Evolutionary conservation across 306 rosid species (phyloP).

Genomic region (Rosa chinensis): DNA sequence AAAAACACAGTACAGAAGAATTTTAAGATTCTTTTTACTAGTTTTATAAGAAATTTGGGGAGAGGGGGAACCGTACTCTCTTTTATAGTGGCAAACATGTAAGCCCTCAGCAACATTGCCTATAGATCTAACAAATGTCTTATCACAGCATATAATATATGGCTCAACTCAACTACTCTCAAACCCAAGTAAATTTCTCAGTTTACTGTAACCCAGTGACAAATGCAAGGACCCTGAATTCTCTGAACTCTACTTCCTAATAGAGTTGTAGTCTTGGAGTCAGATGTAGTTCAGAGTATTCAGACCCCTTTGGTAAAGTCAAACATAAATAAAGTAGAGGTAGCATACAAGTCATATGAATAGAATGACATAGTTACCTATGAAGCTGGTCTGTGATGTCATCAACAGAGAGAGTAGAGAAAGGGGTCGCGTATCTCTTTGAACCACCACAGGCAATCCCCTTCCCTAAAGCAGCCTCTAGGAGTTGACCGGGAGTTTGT

Average conservation of each 20-base stretch:
- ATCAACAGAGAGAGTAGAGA: conserved; percentile 78
- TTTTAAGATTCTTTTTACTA: not conserved
- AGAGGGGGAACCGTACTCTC: not conserved
- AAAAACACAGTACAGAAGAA: not conserved
- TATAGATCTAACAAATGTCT: not conserved
- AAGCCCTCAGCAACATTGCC: not conserved
- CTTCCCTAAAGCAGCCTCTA: conserved; percentile 95
- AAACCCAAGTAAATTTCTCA: not conserved
- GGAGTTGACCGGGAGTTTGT: conserved; percentile 96
- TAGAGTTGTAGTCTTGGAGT: not conserved
- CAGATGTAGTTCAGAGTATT: not conserved
- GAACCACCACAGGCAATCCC: conserved; percentile 79
- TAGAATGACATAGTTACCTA: conserved; percentile 42
- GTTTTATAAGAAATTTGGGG: too few species aligned
- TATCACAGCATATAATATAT: not conserved
- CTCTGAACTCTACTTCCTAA: not conserved
- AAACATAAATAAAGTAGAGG: not conserved
- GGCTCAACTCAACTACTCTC: not conserved
- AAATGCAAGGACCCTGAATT: not conserved
- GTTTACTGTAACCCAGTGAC: not conserved
- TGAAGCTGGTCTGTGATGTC: conserved; percentile 88
- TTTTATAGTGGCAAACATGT: not conserved
- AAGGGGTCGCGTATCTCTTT: conserved; percentile 77
- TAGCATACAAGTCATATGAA: not conserved
- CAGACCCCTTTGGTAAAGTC: not conserved